Conservation (phyloP, 768 basidiomycete species). For the Suillus discolor region DNA sequence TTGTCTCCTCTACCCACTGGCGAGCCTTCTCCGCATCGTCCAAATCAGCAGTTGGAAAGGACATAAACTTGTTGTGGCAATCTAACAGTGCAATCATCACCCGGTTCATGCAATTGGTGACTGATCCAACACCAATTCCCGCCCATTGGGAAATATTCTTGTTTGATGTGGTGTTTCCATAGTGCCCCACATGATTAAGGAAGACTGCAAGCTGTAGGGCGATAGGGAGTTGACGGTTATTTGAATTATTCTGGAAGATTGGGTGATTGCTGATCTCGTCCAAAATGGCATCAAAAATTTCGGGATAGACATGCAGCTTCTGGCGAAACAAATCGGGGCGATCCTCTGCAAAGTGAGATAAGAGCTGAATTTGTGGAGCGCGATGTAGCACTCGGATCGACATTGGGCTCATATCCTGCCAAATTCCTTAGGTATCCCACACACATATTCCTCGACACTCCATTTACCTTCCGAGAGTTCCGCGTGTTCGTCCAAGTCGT, state of each 20-base stretch:
- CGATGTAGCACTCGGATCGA: no score
- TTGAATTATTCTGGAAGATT: conserved; percentile 28
- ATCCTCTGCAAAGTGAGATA: neutral
- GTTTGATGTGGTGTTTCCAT: conserved; percentile 10
- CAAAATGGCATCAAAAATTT: conserved; percentile 26
- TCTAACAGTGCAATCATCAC: conserved; percentile 15
- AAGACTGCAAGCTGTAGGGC: conserved; percentile 8
- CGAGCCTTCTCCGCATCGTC: conserved; percentile 4
- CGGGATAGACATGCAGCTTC: conserved; percentile 28
- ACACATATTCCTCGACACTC: no score
- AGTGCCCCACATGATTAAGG: conserved; percentile 7
- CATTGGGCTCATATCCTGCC: no score
- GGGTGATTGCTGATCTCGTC: conserved; percentile 22
- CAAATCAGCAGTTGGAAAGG: conserved; percentile 7
- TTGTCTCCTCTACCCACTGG: neutral
- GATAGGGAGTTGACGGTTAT: conserved; percentile 3
- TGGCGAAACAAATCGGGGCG: conserved; percentile 15
- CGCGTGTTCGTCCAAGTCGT: no score
- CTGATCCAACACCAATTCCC: neutral
- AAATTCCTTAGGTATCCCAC: no score
- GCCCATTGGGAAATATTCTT: conserved; percentile 16
- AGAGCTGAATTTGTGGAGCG: neutral
- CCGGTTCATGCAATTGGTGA: conserved; percentile 20
- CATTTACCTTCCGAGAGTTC: no score
- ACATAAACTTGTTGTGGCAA: conserved; percentile 13